These are phyloP conservation scores for Aspergillus persii DNA, from an alignment of 2,329 filamentous ascomycete genomes.

Conservation along the genomic window DNA sequence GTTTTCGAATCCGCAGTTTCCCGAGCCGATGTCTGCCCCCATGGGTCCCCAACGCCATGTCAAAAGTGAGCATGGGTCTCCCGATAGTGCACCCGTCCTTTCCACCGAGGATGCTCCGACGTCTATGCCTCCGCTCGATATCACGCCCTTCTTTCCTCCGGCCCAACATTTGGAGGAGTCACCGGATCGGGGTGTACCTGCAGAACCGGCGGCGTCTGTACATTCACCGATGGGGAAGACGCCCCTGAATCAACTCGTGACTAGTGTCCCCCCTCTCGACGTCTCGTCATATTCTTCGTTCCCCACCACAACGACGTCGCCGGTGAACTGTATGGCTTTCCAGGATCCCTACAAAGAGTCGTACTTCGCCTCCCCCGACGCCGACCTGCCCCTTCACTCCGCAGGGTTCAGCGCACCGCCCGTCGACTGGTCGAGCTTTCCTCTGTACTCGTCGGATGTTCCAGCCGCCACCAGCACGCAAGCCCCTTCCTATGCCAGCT, in stretches of 20 bases:
- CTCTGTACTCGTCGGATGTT: slow-evolving; percentile 39
- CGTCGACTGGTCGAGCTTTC: slow-evolving; percentile 50
- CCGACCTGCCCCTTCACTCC: slow-evolving; percentile 39
- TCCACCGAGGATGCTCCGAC: slow-evolving; percentile 25
- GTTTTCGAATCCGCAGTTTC: slow-evolving; percentile 23
- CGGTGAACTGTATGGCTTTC: slow-evolving; percentile 35
- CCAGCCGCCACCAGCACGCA: slow-evolving; percentile 43
- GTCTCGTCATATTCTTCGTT: slow-evolving; percentile 39
- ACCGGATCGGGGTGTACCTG: slow-evolving; percentile 12
- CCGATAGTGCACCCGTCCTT: slow-evolving; percentile 36
- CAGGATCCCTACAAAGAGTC: slow-evolving; percentile 39
- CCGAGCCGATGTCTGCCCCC: slow-evolving; percentile 27
- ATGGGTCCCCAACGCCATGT: slow-evolving; percentile 36
- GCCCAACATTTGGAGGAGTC: slow-evolving; percentile 25
- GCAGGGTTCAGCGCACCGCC: slow-evolving; percentile 41
- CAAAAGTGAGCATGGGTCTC: slow-evolving; percentile 49
- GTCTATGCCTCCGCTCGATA: slow-evolving; percentile 28
- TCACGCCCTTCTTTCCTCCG: slow-evolving; percentile 31
- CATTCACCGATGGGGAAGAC: slow-evolving; percentile 25
- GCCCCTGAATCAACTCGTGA: slow-evolving; percentile 33
- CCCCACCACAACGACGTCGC: slow-evolving; percentile 32
- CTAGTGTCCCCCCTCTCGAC: slow-evolving; percentile 38
- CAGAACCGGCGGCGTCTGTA: slow-evolving; percentile 25
- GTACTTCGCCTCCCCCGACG: slow-evolving; percentile 45
- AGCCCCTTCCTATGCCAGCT: slow-evolving; percentile 46